Percentiles rank a stretch among this genome's conserved stretches.
Evolutionary conservation across 176 grass and related monocot genomes (phyloP).

Genomic region (Eleusine indica): DNA sequence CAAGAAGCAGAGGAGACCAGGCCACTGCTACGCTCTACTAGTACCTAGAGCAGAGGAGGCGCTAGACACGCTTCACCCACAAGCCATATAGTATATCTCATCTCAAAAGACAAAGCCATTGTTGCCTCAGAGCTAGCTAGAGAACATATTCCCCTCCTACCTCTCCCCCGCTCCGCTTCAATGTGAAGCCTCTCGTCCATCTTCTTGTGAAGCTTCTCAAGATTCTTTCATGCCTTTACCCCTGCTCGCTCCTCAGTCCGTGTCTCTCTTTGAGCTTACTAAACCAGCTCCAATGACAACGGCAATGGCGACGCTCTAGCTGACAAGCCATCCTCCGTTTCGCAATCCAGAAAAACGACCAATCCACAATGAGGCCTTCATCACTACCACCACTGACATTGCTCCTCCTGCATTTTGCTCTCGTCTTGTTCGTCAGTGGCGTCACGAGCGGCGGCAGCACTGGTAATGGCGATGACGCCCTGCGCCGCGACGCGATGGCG

Average conservation of each 20-base stretch:
- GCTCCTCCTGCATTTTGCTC: constrained; percentile 18
- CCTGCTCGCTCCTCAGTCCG: not conserved
- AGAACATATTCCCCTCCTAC: constrained; percentile 54
- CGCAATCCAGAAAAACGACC: not conserved
- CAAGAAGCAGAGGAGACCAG: constrained; percentile 4
- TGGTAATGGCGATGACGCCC: not conserved
- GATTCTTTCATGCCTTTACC: constrained; percentile 61
- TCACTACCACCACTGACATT: constrained; percentile 6
- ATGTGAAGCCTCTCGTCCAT: constrained; percentile 64
- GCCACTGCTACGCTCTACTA: constrained; percentile 20
- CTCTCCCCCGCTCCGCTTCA: constrained; percentile 44
- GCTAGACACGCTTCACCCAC: constrained; percentile 56
- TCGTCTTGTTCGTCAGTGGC: constrained; percentile 19
- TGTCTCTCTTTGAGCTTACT: constrained; percentile 2
- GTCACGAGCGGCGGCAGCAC: not conserved
- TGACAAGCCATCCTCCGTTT: not conserved
- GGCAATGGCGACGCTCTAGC: constrained; percentile 3
- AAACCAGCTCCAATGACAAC: constrained; percentile 14
- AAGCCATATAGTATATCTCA: constrained; percentile 67
- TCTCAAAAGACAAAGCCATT: constrained; percentile 54
- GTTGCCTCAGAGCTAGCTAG: constrained; percentile 18
- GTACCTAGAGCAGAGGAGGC: not conserved
- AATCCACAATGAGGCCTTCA: constrained; percentile 44
- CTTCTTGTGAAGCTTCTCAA: constrained; percentile 83
- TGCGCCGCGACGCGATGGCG: constrained; percentile 60